phyloP scores from a whole-genome alignment of 1,284 basidiomycete genomes.

The Cystobasidiaceae sp. region DNA sequence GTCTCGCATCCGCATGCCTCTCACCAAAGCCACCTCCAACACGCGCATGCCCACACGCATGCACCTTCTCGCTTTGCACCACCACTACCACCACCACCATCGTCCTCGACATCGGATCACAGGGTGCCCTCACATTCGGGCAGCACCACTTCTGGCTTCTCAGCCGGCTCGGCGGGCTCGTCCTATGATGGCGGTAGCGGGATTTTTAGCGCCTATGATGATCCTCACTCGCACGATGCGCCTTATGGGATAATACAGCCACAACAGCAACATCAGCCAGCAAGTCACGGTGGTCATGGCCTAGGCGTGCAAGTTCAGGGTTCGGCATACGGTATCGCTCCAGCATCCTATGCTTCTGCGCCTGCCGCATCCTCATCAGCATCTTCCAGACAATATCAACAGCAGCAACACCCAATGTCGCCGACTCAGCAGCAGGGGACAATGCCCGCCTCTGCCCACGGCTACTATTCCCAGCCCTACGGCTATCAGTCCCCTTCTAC shows the following conservation, averaged over 20 bases:
- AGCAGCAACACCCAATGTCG: neutral
- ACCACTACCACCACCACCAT: neutral
- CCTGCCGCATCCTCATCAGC: neutral
- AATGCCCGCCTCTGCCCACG: neutral
- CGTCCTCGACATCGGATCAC: neutral
- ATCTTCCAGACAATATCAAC: neutral
- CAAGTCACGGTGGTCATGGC: neutral
- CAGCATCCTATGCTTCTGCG: neutral
- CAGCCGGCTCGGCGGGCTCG: neutral
- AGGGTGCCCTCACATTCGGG: slow-evolving; percentile 11
- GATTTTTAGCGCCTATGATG: neutral
- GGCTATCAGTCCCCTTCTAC: neutral
- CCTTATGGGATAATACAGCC: neutral
- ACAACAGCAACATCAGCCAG: neutral
- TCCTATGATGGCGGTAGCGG: slow-evolving; percentile 11
- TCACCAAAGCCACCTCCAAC: no score
- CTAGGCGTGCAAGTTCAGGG: slow-evolving; percentile 21
- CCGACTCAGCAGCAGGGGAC: no score
- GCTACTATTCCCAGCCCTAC: slow-evolving; percentile 4
- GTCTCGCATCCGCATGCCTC: no score
- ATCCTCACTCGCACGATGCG: neutral
- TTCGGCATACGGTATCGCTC: neutral
- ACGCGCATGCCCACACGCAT: neutral
- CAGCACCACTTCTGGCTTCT: slow-evolving; percentile 22
- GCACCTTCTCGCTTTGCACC: neutral